Evolutionary conservation across 1,284 basidiomycete species (phyloP).

Genomic region (Neolentinus lepideus): DNA sequence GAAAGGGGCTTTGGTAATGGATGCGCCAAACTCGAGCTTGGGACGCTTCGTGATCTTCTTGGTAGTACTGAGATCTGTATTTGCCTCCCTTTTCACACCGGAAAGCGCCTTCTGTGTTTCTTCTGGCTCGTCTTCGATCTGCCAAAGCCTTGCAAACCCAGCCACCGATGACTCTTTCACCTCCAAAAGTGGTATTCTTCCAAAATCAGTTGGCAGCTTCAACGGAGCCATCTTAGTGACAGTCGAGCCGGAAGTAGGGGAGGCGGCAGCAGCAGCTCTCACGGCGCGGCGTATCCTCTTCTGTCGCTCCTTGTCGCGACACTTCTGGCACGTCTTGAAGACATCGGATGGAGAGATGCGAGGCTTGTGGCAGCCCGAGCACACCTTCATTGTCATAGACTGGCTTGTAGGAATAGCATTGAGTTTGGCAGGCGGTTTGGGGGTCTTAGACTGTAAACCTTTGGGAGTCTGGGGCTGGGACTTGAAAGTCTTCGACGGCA

Average conservation of each 20-base stretch:
- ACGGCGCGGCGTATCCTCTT: background rate
- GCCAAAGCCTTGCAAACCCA: too few species aligned
- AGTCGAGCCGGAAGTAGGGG: background rate
- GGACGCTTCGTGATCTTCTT: background rate
- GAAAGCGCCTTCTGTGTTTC: too few species aligned
- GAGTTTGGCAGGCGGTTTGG: background rate
- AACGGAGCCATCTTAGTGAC: background rate
- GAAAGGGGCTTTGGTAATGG: background rate
- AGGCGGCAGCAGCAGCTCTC: background rate
- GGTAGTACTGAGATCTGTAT: too few species aligned
- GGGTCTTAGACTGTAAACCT: background rate
- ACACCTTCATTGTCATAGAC: background rate
- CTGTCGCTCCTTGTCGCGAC: background rate
- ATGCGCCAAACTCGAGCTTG: background rate
- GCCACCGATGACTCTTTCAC: too few species aligned
- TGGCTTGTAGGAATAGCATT: background rate
- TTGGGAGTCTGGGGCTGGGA: background rate
- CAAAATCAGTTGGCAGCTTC: background rate
- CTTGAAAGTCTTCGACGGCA: background rate
- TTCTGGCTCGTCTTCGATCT: too few species aligned
- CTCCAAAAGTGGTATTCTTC: too few species aligned
- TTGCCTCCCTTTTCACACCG: too few species aligned
- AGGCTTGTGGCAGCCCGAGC: background rate
- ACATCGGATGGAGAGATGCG: background rate
- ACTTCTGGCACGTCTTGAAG: background rate